phyloP scores from a whole-genome alignment of 148 eudicot species.

The Fagopyrum esculentum region DNA sequence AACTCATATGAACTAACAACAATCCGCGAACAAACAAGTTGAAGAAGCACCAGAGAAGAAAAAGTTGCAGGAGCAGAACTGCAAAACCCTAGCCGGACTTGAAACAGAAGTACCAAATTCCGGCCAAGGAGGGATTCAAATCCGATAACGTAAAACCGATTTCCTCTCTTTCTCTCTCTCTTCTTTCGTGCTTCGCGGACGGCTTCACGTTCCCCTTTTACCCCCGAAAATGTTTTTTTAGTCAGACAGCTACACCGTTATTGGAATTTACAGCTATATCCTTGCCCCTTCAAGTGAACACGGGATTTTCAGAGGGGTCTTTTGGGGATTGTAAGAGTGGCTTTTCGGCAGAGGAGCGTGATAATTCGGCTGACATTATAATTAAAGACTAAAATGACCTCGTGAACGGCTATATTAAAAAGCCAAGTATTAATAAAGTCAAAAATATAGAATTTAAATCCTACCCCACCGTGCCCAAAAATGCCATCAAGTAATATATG shows the following conservation, averaged over 20 bases:
- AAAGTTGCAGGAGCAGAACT: background rate
- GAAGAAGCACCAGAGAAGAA: background rate
- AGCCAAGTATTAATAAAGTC: background rate
- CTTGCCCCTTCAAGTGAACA: background rate
- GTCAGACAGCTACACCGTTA: background rate
- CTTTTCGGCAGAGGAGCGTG: conserved; percentile 8
- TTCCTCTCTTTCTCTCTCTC: conserved; percentile 28
- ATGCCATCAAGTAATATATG: background rate
- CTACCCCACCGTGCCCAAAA: background rate
- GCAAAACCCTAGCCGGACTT: conserved; percentile 39
- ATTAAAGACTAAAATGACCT: background rate
- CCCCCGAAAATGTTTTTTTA: background rate
- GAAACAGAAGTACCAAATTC: conserved; percentile 44
- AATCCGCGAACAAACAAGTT: background rate
- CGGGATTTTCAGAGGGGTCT: background rate
- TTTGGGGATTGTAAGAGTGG: conserved; percentile 2
- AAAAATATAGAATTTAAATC: background rate
- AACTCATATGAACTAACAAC: conserved; percentile 18
- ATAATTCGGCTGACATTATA: background rate
- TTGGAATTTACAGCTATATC: background rate
- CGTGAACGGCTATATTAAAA: background rate
- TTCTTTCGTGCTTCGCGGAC: conserved; percentile 17
- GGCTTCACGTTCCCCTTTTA: conserved; percentile 13
- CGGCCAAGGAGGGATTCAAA: conserved; percentile 42
- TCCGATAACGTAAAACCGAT: conserved; percentile 48